Base-by-base conservation (phyloP, 768 basidiomycete species). In the Phlegmacium glaucopus region DNA sequence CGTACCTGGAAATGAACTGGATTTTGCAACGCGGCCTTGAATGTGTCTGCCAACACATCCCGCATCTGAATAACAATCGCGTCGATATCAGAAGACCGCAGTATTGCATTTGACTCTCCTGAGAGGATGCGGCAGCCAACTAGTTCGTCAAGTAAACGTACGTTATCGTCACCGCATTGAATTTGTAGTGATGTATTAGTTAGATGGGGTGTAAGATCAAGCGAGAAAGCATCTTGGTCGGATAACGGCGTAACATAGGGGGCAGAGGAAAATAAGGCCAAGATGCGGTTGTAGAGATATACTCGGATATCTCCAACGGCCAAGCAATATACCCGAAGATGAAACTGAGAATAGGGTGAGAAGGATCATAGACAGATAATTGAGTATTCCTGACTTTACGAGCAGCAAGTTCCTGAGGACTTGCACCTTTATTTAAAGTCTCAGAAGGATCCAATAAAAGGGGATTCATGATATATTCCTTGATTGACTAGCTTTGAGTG, bases 171-270 rank as follows among this genome's bases (percentile, higher is more conserved):
- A 2, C 83, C 82, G 16, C 65, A 67, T 15, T 82, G 74, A 3
- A 65, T 73, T 64, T 96, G 95, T 11, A 96, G 72, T 15, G 87
- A 92, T 0, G 94, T 94, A 60, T 97, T 99, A 38, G 95, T 97
- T 15, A 97, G 72, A 67, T 97, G 94, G 3, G 87, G 77, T 6
- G 69, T 56, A 11, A 97, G 76, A 60, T 89, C 75, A 11, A 80
- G 51, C 44, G 51, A 16, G 46, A 56, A 32, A 58, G 54, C 22
- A 53, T 32, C 17, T 56, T 59, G 57, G n/a, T 63, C 58, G 9
- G 55, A 54, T 25, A 39, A 54, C 1, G 89, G 89, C 0, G 60
- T 34, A 0, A 57, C 49, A 61, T 94, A 98, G 1, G 87, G 80
- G 7, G 76, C 72, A 1, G 85, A 72, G 2, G 95, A 88, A 66